Base-by-base conservation (phyloP, 352 stramenopile genomes). In the Plasmopara halstedii region DNA sequence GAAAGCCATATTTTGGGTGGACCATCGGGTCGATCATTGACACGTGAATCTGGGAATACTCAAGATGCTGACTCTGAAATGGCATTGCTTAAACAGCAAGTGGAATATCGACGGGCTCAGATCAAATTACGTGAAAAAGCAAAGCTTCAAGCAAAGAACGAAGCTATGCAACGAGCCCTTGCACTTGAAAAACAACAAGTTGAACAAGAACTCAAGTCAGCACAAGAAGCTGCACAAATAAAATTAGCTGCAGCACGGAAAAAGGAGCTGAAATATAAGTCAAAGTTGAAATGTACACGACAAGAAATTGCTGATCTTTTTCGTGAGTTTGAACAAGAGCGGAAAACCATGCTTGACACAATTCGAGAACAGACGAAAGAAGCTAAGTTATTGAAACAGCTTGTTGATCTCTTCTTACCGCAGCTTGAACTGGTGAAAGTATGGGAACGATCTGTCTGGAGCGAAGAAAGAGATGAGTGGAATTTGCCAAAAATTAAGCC, bases 281-380 rank as follows among this genome's bases (percentile, higher is more conserved):
- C 62, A 3, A 92, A 91, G 37, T 55, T 93, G 0, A 76, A 90
- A 17, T 62, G 80, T 1, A 83, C 83, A 11, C 67, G 82, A 2
- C 75, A 88, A 32, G 85, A 96, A 41, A 82, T 95, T n/a, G 59
- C 67, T 3, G 85, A 94, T 40, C 56, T 95, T 5, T 77, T 79
- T 37, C 74, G 70, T 20, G 86, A 95, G 44, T 91, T 94, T 50
- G 77, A 91, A 50, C 75, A 72, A 9, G 85, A 95, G 58, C 77
- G 83, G 0, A 79, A 93, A 39, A 85, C 79, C 23, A 51, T 94
- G 35, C 54, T 94, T 23, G 85, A 95, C 46, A 93, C 76, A 6
- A 88, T 95, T 25, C 80, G 84, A n/a, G 83, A 94, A 35, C 82
- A 94, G 34, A 94, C 85, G 2, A 87, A 86, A 46, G 85, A 96